Evolutionary conservation across 805 yeast genomes (phyloP), one percentile per base, ranked within the genome.

Genomic region (Kuraishia ogatae): DNA sequence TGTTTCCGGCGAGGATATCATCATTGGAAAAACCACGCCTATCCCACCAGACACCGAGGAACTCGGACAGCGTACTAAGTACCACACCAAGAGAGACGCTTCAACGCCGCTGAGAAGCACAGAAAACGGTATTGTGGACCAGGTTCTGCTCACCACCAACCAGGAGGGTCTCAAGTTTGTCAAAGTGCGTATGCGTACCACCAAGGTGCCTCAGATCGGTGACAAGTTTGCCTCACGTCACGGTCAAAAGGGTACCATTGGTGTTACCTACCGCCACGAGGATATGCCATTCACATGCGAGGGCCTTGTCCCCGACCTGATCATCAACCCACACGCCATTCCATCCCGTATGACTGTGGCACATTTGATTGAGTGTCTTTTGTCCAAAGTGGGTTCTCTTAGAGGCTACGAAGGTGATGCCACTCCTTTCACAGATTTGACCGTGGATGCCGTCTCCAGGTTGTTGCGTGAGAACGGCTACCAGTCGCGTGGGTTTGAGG

Each of bases 281-380:
- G 99, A 94, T 70, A 93, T 94, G 98, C 99, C 99, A 28, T 94
- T 94, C 71, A 85, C 96, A 8, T 79, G 89, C 2, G 96, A 93
- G 71, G 99, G 99, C 71, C 73, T 93, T 68, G 97, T 93, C 46
- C 99, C 99, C 7, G 99, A 94, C 75, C 79, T 94, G 68, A 90
- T 94, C 66, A 94, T 94, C 70, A 94, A 94, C 71, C 99, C 99
- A 1, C 99, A 94, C 74, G 99, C 98, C 68, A 94, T 94, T 81
- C 99, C 99, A 63, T 94, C 99, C 56, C 97, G 99, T 82, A 94
- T 94, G 99, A 94, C 99, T 48, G 99, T 94, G 58, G 99, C 99
- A 52, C 98, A 94, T 79, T 86, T 94, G 78, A 93, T 94, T 73
- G 99, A 94, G 78, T 94, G 99, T 87, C 78, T 94, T 71, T 77